Percentiles rank a stretch among this genome's conserved stretches.
Conservation (phyloP, 2,329 filamentous ascomycete species). For the Chaetomiaceae sp. region DNA sequence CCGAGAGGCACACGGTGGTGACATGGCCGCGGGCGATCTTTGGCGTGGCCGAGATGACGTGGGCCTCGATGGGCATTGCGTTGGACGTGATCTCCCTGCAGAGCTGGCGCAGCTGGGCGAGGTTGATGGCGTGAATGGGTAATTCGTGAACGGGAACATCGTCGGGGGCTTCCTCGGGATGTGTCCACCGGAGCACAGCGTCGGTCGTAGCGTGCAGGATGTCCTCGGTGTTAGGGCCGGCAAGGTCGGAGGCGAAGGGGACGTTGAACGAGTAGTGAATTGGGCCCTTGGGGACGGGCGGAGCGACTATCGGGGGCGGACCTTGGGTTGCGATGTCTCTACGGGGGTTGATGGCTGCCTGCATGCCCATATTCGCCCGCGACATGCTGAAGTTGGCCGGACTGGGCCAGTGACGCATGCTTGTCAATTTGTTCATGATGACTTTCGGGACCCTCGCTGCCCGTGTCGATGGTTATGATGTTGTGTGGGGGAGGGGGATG, state of each 20-base stretch:
- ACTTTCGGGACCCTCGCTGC: not conserved
- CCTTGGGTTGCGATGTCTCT: slow-evolving; percentile 52
- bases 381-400: slow-evolving; percentile 60
- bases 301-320: slow-evolving; percentile 57
- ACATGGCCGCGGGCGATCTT: slow-evolving; percentile 65
- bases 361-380: slow-evolving; percentile 53
- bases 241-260: slow-evolving; percentile 87
- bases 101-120: slow-evolving; percentile 71
- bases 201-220: slow-evolving; percentile 88
- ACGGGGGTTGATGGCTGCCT: slow-evolving; percentile 50
- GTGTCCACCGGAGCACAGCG: slow-evolving; percentile 88
- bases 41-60: slow-evolving; percentile 76
- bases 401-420: slow-evolving; percentile 68
- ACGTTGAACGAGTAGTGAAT: slow-evolving; percentile 97
- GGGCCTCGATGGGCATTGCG: slow-evolving; percentile 70
- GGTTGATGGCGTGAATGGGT: slow-evolving; percentile 85
- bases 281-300: slow-evolving; percentile 67
- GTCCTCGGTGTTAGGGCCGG: slow-evolving; percentile 89
- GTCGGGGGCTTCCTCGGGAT: slow-evolving; percentile 80
- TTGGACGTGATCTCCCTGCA: slow-evolving; percentile 77
- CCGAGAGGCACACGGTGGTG: slow-evolving; percentile 88
- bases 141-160: slow-evolving; percentile 81
- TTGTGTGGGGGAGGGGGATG: not conserved
- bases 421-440: slow-evolving; percentile 67
- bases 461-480: slow-evolving; percentile 7